Percentiles rank a stretch among this genome's conserved stretches.
phyloP scores from a whole-genome alignment of 2,329 filamentous ascomycete genomes.

The Aspergillus japonicus region DNA sequence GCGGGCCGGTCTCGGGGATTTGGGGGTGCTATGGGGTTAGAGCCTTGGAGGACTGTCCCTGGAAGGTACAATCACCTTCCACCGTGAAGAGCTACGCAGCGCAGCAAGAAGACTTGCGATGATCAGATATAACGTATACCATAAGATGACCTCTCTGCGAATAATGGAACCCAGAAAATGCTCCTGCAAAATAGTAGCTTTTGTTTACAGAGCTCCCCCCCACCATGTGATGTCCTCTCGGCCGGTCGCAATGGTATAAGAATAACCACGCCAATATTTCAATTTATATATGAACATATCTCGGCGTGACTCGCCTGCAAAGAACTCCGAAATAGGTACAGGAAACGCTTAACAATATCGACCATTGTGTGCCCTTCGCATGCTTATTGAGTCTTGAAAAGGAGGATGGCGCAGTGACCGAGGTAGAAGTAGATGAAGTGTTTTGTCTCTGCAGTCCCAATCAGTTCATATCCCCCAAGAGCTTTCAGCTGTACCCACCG shows the following conservation, averaged over 20 bases:
- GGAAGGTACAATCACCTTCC: too few species aligned
- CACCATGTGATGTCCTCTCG: background rate
- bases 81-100: too few species aligned
- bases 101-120: too few species aligned
- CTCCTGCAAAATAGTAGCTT: background rate
- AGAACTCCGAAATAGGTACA: constrained; percentile 9
- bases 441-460: constrained; percentile 73
- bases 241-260: background rate
- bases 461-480: constrained; percentile 6
- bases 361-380: background rate
- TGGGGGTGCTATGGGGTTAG: background rate
- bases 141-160: too few species aligned
- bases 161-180: background rate
- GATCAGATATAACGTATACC: too few species aligned
- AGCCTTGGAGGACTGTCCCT: too few species aligned
- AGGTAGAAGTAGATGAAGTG: constrained; percentile 99
- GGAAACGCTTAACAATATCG: background rate
- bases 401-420: constrained; percentile 93
- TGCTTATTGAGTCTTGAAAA: constrained; percentile 92
- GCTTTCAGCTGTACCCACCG: constrained; percentile 56
- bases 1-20: constrained; percentile 4
- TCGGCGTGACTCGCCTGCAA: background rate
- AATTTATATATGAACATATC: background rate
- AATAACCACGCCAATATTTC: background rate
- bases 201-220: background rate